phyloP scores from a whole-genome alignment of 2,329 filamentous ascomycete species.

The Sphaerulina populicola region DNA sequence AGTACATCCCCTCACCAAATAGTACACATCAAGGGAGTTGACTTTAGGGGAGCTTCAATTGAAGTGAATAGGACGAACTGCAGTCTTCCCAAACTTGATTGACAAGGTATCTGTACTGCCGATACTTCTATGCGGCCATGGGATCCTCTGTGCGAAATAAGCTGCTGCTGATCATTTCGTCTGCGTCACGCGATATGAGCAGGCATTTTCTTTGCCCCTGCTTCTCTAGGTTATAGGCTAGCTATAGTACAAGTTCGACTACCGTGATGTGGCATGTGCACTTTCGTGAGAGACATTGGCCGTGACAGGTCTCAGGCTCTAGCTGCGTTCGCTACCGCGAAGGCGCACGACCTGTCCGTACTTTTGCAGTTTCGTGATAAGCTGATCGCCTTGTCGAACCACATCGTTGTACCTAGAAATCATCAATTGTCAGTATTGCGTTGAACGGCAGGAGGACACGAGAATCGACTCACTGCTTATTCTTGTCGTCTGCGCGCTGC shows the following conservation, averaged over 20 bases:
- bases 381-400: slow-evolving; percentile 90
- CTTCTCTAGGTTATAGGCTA: not conserved
- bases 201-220: not conserved
- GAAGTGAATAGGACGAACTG: too few relatives aligned
- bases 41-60: too few relatives aligned
- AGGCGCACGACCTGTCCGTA: slow-evolving; percentile 94
- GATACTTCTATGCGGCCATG: not conserved
- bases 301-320: slow-evolving; percentile 39
- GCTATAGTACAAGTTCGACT: slow-evolving; percentile 4
- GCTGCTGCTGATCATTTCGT: too few relatives aligned
- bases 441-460: not conserved
- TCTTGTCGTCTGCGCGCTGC: slow-evolving; percentile 96
- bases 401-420: slow-evolving; percentile 70
- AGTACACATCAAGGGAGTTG: too few relatives aligned
- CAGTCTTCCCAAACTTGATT: not conserved
- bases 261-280: not conserved
- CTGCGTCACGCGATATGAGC: not conserved
- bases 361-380: slow-evolving; percentile 98
- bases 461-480: slow-evolving; percentile 61
- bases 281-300: not conserved
- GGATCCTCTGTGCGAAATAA: not conserved
- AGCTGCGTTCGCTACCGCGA: slow-evolving; percentile 88
- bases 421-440: not conserved
- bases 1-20: too few relatives aligned
- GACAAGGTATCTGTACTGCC: not conserved